A percentile compares a stretch with the other conserved stretches of the same genome.
Evolutionary conservation across 176 grass and related monocot genomes (phyloP).

Genomic region (Carex littledalei): DNA sequence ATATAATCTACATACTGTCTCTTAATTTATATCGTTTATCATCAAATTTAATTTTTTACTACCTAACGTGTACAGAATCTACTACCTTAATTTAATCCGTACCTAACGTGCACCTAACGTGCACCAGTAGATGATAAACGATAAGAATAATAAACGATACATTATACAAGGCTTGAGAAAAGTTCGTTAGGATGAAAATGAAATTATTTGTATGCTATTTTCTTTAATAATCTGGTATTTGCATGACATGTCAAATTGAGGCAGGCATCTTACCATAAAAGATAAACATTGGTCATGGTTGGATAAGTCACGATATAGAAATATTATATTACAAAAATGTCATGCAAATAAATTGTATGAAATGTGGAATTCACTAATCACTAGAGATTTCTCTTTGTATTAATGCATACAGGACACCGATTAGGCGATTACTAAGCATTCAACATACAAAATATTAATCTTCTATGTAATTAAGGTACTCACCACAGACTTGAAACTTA

Average conservation of each 20-base stretch:
- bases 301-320: background rate
- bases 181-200: background rate
- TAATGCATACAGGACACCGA: background rate
- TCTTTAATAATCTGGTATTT: background rate
- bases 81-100: too few species aligned
- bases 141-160: background rate
- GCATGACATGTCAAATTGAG: background rate
- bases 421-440: background rate
- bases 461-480: background rate
- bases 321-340: background rate
- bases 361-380: background rate
- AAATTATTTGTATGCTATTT: background rate
- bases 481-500: conserved; percentile 33
- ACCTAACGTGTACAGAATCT: too few species aligned
- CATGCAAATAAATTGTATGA: background rate
- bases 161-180: background rate
- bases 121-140: too few species aligned
- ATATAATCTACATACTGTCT: too few species aligned
- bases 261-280: background rate
- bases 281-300: background rate
- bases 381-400: background rate
- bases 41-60: too few species aligned
- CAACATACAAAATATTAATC: background rate
- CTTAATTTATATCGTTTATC: too few species aligned
- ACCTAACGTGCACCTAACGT: too few species aligned